phyloP scores from a whole-genome alignment of 495 filamentous ascomycete species.

The Hypomontagnella submonticulosa region DNA sequence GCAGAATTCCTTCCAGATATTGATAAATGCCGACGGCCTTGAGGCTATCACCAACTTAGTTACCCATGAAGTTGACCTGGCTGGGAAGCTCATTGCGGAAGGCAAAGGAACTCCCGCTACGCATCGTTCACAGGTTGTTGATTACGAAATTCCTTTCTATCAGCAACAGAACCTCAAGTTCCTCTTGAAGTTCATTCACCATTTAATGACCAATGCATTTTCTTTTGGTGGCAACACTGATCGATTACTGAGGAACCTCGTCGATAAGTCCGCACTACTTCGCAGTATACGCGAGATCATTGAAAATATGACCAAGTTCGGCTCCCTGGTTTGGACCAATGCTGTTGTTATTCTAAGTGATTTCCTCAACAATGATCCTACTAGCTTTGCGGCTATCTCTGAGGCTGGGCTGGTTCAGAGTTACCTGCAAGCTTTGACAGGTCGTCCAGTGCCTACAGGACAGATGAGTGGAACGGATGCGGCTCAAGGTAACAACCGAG shows the following conservation, averaged over 20 bases:
- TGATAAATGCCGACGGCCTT: slow-evolving; percentile 82
- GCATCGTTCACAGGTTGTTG: slow-evolving; percentile 82
- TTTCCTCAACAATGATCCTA: slow-evolving; percentile 99
- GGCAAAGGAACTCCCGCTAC: slow-evolving; percentile 80
- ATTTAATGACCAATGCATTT: slow-evolving; percentile 85
- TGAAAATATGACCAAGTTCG: slow-evolving; percentile 78
- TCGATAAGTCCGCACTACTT: slow-evolving; percentile 89
- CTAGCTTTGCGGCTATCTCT: slow-evolving; percentile 93
- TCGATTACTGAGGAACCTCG: slow-evolving; percentile 87
- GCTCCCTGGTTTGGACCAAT: slow-evolving; percentile 92
- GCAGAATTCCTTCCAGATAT: slow-evolving; percentile 79
- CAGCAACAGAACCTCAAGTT: slow-evolving; percentile 92
- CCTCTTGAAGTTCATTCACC: slow-evolving; percentile 95
- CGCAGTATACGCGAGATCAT: slow-evolving; percentile 83
- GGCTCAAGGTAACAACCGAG: slow-evolving; percentile 39
- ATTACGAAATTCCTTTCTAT: slow-evolving; percentile 92
- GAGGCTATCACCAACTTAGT: slow-evolving; percentile 88
- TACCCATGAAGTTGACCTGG: slow-evolving; percentile 78
- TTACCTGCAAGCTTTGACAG: slow-evolving; percentile 83
- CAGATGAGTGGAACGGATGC: slow-evolving; percentile 51
- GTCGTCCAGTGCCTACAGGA: slow-evolving; percentile 58
- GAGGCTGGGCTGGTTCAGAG: slow-evolving; percentile 91
- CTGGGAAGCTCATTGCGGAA: slow-evolving; percentile 69
- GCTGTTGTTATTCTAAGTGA: slow-evolving; percentile 89
- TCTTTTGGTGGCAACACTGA: slow-evolving; percentile 80